These are phyloP conservation scores for Crucibulum laeve DNA, from an alignment of 768 basidiomycete genomes.

Conservation along the genomic window DNA sequence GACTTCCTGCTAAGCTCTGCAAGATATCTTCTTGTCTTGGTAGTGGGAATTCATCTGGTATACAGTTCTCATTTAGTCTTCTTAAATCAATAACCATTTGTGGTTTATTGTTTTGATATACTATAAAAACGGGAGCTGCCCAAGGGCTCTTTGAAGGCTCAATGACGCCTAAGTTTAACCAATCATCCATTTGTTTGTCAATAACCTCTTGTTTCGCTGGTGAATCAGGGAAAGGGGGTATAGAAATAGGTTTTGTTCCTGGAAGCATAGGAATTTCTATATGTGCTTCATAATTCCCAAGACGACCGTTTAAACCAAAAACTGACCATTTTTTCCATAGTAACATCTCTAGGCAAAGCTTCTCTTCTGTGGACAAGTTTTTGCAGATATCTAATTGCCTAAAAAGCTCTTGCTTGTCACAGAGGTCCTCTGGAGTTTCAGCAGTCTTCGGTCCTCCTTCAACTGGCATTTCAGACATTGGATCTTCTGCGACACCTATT, in stretches of 20 bases:
- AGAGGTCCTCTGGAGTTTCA: constrained; percentile 13
- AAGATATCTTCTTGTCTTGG: background rate
- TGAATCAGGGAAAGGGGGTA: constrained; percentile 18
- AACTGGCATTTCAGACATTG: constrained; percentile 11
- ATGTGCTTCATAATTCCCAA: constrained; percentile 19
- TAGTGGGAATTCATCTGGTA: background rate
- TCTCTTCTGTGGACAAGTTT: background rate
- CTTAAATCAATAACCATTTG: constrained; percentile 28
- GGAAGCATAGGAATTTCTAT: constrained; percentile 19
- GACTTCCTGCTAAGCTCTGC: background rate
- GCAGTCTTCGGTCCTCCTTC: constrained; percentile 26
- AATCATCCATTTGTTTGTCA: constrained; percentile 14
- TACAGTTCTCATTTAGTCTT: background rate
- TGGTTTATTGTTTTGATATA: constrained; percentile 31
- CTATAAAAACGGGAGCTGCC: constrained; percentile 25
- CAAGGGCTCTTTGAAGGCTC: constrained; percentile 36
- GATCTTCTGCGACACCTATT: constrained; percentile 6
- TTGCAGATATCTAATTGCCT: constrained; percentile 8
- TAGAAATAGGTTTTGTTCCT: constrained; percentile 19
- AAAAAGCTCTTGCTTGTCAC: background rate
- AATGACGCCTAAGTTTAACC: constrained; percentile 30
- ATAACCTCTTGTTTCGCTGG: constrained; percentile 23
- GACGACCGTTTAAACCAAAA: constrained; percentile 24
- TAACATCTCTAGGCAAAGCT: constrained; percentile 9
- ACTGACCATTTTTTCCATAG: constrained; percentile 11